A percentile compares a stretch with the other conserved stretches of the same genome.
Conservation (phyloP, 176 grass and related monocot species). For the Zoysia pacifica region DNA sequence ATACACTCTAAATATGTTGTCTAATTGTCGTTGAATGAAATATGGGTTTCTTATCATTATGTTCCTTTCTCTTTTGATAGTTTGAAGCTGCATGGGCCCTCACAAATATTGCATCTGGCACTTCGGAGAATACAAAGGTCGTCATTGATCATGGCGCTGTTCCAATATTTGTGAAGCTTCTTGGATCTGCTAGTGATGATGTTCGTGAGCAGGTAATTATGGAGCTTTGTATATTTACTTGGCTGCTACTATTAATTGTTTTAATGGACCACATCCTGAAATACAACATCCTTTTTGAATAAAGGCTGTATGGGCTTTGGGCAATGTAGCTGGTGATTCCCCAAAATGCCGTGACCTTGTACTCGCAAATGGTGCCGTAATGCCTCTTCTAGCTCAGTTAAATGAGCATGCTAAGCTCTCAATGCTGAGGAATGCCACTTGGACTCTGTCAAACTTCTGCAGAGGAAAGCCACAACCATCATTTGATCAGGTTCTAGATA, state of each 20-base stretch:
- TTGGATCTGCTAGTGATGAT: not conserved
- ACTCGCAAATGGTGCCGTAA: slow-evolving; percentile 67
- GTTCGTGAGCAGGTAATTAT: not conserved
- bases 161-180: not conserved
- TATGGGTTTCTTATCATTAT: not conserved
- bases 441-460: slow-evolving; percentile 90
- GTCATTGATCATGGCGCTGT: not conserved
- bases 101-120: not conserved
- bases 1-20: slow-evolving; percentile 16
- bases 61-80: slow-evolving; percentile 7
- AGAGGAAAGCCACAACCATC: slow-evolving; percentile 85
- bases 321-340: slow-evolving; percentile 93
- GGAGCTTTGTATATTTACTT: not conserved
- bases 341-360: slow-evolving; percentile 87
- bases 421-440: slow-evolving; percentile 95
- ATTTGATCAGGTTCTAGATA: slow-evolving; percentile 77
- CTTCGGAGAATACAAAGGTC: not conserved
- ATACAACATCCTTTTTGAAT: slow-evolving; percentile 26
- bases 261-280: not conserved
- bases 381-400: slow-evolving; percentile 73
- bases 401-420: slow-evolving; percentile 86
- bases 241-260: not conserved
- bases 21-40: not conserved
- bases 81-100: not conserved
- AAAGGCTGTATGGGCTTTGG: slow-evolving; percentile 93